Evolutionary conservation across 129 eudicot genomes (phyloP).

Genomic region (Flaveria trinervia): DNA sequence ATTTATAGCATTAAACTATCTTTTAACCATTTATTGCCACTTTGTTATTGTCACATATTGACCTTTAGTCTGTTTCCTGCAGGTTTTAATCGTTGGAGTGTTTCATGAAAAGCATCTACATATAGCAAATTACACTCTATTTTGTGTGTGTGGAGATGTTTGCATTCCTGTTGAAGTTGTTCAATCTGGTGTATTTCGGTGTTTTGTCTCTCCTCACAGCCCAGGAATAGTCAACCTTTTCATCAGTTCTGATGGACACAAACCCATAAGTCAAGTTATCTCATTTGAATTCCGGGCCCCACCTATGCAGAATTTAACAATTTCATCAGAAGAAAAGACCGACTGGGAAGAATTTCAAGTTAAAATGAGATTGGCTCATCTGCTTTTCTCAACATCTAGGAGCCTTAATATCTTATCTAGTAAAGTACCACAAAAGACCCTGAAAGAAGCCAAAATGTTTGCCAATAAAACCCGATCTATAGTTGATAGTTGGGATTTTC

Average conservation of each 20-base stretch:
- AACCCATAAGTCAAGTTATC: constrained; percentile 74
- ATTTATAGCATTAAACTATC: background rate
- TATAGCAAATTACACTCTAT: constrained; percentile 48
- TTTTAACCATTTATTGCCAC: background rate
- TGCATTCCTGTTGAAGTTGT: constrained; percentile 61
- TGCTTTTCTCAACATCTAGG: constrained; percentile 82
- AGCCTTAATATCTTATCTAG: constrained; percentile 56
- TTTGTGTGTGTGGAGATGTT: constrained; percentile 68
- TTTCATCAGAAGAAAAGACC: constrained; percentile 45
- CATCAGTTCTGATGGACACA: constrained; percentile 73
- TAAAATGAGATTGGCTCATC: constrained; percentile 77
- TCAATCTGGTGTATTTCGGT: constrained; percentile 85
- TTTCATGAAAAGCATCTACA: constrained; percentile 57
- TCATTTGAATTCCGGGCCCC: constrained; percentile 76
- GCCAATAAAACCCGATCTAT: constrained; percentile 56
- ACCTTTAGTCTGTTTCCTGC: constrained; percentile 36
- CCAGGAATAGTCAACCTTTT: constrained; percentile 73
- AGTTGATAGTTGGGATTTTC: constrained; percentile 55
- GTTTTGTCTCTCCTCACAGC: constrained; percentile 58
- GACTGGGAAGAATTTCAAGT: constrained; percentile 63
- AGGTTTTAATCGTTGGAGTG: constrained; percentile 76
- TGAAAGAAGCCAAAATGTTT: constrained; percentile 74
- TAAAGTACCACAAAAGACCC: constrained; percentile 48
- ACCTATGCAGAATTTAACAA: constrained; percentile 17
- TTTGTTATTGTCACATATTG: constrained; percentile 13